Conservation (phyloP, 306 rosid species). For the Inga laurina region DNA sequence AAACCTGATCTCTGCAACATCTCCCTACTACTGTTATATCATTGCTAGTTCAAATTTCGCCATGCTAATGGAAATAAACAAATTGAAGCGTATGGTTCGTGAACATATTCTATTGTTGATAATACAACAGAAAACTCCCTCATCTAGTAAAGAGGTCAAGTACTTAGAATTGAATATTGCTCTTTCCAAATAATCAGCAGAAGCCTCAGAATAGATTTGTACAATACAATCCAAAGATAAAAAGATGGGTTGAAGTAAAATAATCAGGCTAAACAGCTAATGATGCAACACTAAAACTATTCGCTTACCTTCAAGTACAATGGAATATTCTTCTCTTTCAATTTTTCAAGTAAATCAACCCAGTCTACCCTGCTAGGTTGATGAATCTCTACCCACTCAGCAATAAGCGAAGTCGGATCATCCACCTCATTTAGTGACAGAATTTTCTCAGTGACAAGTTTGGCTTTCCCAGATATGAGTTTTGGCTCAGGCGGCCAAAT, state of each 20-base stretch:
- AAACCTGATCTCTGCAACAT: not conserved
- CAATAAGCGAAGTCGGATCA: conserved; percentile 55
- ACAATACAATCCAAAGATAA: not conserved
- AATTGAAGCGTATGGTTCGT: not conserved
- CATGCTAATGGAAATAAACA: not conserved
- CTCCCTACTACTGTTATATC: not conserved
- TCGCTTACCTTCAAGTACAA: conserved; percentile 69
- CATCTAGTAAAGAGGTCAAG: not conserved
- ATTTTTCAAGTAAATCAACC: conserved; percentile 62
- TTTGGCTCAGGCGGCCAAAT: conserved; percentile 76
- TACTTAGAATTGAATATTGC: not conserved
- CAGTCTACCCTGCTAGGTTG: conserved; percentile 81
- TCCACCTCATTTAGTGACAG: conserved; percentile 51
- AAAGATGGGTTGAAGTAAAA: not conserved
- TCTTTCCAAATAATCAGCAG: conserved; percentile 24
- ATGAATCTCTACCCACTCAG: conserved; percentile 78
- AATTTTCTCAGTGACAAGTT: conserved; percentile 59
- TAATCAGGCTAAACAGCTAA: conserved; percentile 2
- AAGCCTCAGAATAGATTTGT: not conserved
- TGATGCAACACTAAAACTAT: conserved; percentile 4
- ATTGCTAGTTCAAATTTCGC: not conserved
- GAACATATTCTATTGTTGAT: not conserved
- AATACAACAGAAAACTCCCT: not conserved
- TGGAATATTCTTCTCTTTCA: conserved; percentile 55
- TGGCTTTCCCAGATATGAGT: conserved; percentile 68